A percentile compares a stretch with the other conserved stretches of the same genome.
phyloP scores from a whole-genome alignment of 306 rosid genomes.

The Chamaecrista fasciculata region DNA sequence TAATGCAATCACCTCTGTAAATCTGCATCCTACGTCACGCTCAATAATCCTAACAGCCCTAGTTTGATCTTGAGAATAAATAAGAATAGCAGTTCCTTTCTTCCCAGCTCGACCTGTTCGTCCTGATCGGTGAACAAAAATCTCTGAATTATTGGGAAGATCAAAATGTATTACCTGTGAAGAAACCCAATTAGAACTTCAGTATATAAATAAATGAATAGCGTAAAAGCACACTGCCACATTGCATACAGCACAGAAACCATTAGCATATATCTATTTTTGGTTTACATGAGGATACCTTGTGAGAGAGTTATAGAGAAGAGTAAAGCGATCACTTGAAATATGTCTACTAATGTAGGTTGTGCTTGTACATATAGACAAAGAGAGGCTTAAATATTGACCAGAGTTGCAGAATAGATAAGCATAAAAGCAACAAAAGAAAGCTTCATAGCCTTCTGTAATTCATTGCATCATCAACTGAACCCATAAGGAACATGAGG shows the following conservation, averaged over 20 bases:
- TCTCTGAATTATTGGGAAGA: conserved; percentile 87
- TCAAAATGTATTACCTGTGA: conserved; percentile 83
- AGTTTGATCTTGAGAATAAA: conserved; percentile 62
- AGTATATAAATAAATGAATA: neutral
- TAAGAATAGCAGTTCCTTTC: conserved; percentile 84
- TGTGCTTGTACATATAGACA: neutral
- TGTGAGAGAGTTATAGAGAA: too few species aligned
- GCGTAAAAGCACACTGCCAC: neutral
- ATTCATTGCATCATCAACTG: neutral
- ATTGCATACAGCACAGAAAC: neutral
- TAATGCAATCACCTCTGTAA: conserved; percentile 65
- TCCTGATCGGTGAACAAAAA: conserved; percentile 98
- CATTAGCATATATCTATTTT: neutral
- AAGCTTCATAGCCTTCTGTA: neutral
- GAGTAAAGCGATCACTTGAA: neutral
- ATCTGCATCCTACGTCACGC: conserved; percentile 83
- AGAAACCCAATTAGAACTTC: conserved; percentile 8
- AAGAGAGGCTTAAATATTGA: too few species aligned
- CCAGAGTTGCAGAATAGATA: neutral
- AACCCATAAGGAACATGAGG: neutral
- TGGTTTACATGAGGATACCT: too few species aligned
- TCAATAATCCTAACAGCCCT: conserved; percentile 72
- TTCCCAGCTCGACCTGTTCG: conserved; percentile 99
- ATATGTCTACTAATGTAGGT: neutral
- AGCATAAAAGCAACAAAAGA: neutral